A percentile compares a stretch with the other conserved stretches of the same genome.
Evolutionary conservation across 2,329 filamentous ascomycete species (phyloP).

Genomic region (Lecanicillium sp.): DNA sequence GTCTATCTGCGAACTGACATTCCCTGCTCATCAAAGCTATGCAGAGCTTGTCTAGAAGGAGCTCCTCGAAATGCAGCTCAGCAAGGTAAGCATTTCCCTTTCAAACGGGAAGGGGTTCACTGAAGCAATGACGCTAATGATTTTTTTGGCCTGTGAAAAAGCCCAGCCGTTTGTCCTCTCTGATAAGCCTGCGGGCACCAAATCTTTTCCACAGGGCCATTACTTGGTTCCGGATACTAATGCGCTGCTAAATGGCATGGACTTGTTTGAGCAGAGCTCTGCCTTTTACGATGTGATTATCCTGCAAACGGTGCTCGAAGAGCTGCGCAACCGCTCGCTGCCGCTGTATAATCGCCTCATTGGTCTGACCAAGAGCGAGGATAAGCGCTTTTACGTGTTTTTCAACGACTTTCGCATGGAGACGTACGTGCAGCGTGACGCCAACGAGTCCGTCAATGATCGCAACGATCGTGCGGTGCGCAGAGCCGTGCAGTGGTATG

Average conservation of each 20-base stretch:
- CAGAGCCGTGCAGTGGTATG: conserved; percentile 82
- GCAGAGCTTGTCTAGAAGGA: conserved; percentile 62
- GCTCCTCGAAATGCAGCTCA: conserved; percentile 75
- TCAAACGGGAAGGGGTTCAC: too few relatives aligned
- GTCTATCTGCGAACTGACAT: conserved; percentile 95
- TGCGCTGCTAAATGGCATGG: conserved; percentile 90
- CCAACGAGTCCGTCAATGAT: conserved; percentile 87
- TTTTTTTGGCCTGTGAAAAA: conserved; percentile 23
- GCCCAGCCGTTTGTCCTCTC: conserved; percentile 81
- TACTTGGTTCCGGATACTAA: conserved; percentile 97
- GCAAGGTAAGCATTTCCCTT: conserved; percentile 45
- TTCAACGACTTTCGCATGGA: conserved; percentile 97
- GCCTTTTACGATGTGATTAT: conserved; percentile 97
- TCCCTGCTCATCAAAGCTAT: conserved; percentile 89
- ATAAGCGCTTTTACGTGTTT: conserved; percentile 97
- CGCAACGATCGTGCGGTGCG: conserved; percentile 90
- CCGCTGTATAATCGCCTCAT: conserved; percentile 93
- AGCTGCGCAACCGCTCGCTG: conserved; percentile 86
- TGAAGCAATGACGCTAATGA: conserved; percentile 2
- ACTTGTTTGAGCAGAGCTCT: conserved; percentile 85
- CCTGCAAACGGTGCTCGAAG: conserved; percentile 91
- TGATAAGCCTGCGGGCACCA: conserved; percentile 77
- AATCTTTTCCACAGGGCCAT: conserved; percentile 74
- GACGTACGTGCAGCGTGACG: conserved; percentile 69
- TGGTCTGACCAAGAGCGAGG: conserved; percentile 84